Conservation (phyloP, 2,329 filamentous ascomycete species). For the Fusarium sp. region DNA sequence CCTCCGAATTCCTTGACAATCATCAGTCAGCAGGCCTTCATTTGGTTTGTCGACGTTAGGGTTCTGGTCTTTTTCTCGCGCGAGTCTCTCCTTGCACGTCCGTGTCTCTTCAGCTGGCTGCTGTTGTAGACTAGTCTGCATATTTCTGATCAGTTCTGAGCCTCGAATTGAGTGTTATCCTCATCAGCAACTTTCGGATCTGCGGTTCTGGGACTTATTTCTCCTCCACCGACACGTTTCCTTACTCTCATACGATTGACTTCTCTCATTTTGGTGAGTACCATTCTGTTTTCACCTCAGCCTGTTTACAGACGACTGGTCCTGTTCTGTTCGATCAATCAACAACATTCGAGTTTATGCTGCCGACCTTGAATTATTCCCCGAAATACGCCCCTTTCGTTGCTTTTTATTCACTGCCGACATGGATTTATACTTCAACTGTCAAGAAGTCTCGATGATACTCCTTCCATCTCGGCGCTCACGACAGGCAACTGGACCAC, state of each 20-base stretch:
- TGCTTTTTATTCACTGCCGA: not conserved
- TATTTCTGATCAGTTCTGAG: conserved; percentile 27
- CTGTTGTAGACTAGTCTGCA: conserved; percentile 43
- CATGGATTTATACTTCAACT: not conserved
- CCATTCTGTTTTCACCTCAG: not conserved
- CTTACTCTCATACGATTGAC: conserved; percentile 22
- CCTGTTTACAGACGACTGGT: not conserved
- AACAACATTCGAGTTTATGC: not conserved
- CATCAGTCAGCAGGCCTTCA: conserved; percentile 47
- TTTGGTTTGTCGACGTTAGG: conserved; percentile 47
- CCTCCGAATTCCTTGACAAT: conserved; percentile 51
- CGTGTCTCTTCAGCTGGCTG: conserved; percentile 44
- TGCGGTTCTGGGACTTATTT: conserved; percentile 27
- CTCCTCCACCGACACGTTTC: conserved; percentile 17
- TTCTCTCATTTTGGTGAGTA: conserved; percentile 40
- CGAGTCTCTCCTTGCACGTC: conserved; percentile 43
- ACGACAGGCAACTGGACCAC: not conserved
- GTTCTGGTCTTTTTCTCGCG: conserved; percentile 49
- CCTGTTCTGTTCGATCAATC: not conserved
- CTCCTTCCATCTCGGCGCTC: not conserved
- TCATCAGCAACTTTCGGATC: conserved; percentile 31
- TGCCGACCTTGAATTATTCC: not conserved
- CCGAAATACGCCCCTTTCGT: not conserved
- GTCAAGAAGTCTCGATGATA: not conserved
- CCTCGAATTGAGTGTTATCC: conserved; percentile 15